These are phyloP conservation scores for Didymellaceae sp. DNA, from an alignment of 2,329 filamentous ascomycete genomes.

Conservation along the genomic window DNA sequence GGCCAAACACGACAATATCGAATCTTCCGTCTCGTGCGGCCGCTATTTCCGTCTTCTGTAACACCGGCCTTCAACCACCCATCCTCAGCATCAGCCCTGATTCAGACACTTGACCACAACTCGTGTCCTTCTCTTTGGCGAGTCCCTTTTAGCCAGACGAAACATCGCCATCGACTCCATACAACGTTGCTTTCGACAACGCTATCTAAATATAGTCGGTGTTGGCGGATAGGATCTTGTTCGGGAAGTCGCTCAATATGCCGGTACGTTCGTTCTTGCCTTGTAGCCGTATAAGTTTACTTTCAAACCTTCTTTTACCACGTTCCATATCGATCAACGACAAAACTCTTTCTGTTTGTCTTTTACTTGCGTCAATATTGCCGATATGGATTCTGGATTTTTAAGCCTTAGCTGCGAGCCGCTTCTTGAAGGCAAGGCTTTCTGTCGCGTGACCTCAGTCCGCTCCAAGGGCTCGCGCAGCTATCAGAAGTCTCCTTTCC, in stretches of 20 bases:
- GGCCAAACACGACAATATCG: background rate
- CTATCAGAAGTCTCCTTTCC: slow-evolving; percentile 6
- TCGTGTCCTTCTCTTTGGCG: slow-evolving; percentile 6
- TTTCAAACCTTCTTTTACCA: slow-evolving; percentile 1
- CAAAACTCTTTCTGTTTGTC: background rate
- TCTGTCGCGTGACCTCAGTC: slow-evolving; percentile 23
- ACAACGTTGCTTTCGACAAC: slow-evolving; percentile 6
- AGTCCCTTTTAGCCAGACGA: slow-evolving; percentile 16
- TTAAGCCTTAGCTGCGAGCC: slow-evolving; percentile 16
- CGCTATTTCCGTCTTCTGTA: slow-evolving; percentile 27
- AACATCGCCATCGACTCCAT: slow-evolving; percentile 11
- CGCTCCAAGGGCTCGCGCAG: slow-evolving; percentile 13
- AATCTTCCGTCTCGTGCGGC: slow-evolving; percentile 1
- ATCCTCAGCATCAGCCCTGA: slow-evolving; percentile 18
- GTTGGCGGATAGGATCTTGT: slow-evolving; percentile 8
- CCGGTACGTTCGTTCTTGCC: slow-evolving; percentile 34
- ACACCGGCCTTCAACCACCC: slow-evolving; percentile 29
- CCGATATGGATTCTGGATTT: slow-evolving; percentile 21
- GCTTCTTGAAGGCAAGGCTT: slow-evolving; percentile 17
- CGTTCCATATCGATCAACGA: too few species aligned
- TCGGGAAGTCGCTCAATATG: slow-evolving; percentile 27
- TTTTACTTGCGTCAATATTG: background rate
- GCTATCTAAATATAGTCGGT: slow-evolving; percentile 21
- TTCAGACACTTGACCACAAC: slow-evolving; percentile 23
- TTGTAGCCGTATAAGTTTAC: slow-evolving; percentile 13